phyloP scores from a whole-genome alignment of 441 rosid genomes.

The Kokia cookei region DNA sequence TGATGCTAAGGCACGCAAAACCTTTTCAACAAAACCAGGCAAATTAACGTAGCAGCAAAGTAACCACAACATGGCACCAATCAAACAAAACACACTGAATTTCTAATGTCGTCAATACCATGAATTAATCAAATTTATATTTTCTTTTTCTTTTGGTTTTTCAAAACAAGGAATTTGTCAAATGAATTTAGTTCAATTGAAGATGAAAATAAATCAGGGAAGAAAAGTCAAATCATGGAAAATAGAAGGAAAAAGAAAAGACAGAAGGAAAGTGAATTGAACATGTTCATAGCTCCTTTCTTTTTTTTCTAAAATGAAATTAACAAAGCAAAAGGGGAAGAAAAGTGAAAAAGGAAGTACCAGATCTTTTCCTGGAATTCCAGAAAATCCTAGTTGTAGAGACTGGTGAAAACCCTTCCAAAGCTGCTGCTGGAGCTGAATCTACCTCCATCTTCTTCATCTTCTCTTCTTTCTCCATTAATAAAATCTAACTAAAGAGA shows the following conservation, averaged over 20 bases:
- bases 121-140: background rate
- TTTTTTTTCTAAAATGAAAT: background rate
- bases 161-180: background rate
- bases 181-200: background rate
- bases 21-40: background rate
- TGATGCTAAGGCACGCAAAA: slow-evolving; percentile 1
- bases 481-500: background rate
- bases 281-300: background rate
- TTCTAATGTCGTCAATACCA: background rate
- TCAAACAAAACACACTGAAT: background rate
- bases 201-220: background rate
- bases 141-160: background rate
- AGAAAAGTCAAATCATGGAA: background rate
- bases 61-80: background rate
- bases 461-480: slow-evolving; percentile 24
- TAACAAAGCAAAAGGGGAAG: background rate
- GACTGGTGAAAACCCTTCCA: slow-evolving; percentile 65
- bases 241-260: background rate
- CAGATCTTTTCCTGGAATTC: slow-evolving; percentile 80
- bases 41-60: slow-evolving; percentile 18
- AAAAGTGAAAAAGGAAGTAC: slow-evolving; percentile 19
- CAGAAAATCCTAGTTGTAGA: slow-evolving; percentile 63
- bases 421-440: slow-evolving; percentile 10
- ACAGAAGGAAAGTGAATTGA: background rate
- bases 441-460: slow-evolving; percentile 24